Evolutionary conservation across 2,329 filamentous ascomycete genomes (phyloP).

Genomic region (Microsporum audouinii): DNA sequence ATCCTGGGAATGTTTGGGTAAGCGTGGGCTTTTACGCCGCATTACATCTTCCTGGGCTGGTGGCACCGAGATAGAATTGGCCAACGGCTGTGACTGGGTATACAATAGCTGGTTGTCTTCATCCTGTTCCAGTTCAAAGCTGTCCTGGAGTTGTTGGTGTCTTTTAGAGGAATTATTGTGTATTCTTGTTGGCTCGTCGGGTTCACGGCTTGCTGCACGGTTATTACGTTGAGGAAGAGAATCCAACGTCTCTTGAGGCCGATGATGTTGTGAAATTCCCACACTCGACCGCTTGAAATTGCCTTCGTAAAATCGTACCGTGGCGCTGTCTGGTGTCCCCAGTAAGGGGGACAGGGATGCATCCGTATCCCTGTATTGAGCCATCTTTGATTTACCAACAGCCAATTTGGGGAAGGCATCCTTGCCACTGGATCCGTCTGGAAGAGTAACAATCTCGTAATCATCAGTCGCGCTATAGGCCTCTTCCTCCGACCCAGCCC

Average conservation of each 20-base stretch:
- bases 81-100: neutral
- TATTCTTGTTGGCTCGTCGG: neutral
- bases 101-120: too few species aligned
- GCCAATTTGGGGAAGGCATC: constrained; percentile 1
- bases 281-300: neutral
- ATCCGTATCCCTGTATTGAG: constrained; percentile 13
- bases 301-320: constrained; percentile 11
- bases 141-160: neutral
- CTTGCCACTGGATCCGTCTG: constrained; percentile 6
- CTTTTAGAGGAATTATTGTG: neutral
- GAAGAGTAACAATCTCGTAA: constrained; percentile 21
- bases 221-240: neutral
- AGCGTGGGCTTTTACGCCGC: neutral
- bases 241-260: neutral
- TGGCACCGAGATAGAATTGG: neutral
- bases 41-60: neutral
- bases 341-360: constrained; percentile 13
- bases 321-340: constrained; percentile 14
- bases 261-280: neutral
- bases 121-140: neutral
- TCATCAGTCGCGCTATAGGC: constrained; percentile 16
- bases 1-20: neutral
- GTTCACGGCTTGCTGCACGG: neutral
- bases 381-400: constrained; percentile 13
- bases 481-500: constrained; percentile 20